phyloP scores from a whole-genome alignment of 2,329 filamentous ascomycete species.

The Apiospora rasikravindrae region DNA sequence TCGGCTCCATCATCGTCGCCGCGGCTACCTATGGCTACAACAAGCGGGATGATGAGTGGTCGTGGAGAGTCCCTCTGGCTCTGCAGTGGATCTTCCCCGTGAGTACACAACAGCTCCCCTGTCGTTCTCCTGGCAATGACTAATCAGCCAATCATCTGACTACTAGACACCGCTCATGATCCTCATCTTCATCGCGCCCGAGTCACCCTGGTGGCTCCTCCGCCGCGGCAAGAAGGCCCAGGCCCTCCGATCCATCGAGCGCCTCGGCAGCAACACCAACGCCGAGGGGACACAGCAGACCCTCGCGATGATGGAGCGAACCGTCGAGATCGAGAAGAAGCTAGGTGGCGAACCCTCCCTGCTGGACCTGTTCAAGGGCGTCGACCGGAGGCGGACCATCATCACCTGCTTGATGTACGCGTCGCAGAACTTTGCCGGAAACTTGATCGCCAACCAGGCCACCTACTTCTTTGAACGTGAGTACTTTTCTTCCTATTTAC shows the following conservation, averaged over 20 bases:
- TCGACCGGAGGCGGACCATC: constrained; percentile 41
- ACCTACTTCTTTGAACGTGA: constrained; percentile 41
- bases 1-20: constrained; percentile 64
- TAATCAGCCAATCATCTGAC: constrained; percentile 24
- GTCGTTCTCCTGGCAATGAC: background rate
- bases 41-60: constrained; percentile 38
- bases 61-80: constrained; percentile 54
- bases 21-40: constrained; percentile 60
- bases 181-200: constrained; percentile 22
- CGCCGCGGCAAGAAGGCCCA: constrained; percentile 31
- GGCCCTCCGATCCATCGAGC: constrained; percentile 36
- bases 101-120: constrained; percentile 10
- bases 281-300: constrained; percentile 52
- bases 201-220: constrained; percentile 25
- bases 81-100: constrained; percentile 63
- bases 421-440: constrained; percentile 48
- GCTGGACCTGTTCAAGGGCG: constrained; percentile 46
- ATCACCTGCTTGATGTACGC: constrained; percentile 36
- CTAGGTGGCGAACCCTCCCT: constrained; percentile 38
- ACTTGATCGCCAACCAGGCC: constrained; percentile 31
- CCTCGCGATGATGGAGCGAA: constrained; percentile 45
- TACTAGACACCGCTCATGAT: constrained; percentile 35
- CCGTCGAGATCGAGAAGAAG: constrained; percentile 41
- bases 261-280: constrained; percentile 32
- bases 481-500: constrained; percentile 25